Percentiles rank a stretch among this genome's conserved stretches.
These are phyloP conservation scores for Camellia lanceoleosa DNA, from an alignment of 148 eudicot genomes.

Conservation along the genomic window DNA sequence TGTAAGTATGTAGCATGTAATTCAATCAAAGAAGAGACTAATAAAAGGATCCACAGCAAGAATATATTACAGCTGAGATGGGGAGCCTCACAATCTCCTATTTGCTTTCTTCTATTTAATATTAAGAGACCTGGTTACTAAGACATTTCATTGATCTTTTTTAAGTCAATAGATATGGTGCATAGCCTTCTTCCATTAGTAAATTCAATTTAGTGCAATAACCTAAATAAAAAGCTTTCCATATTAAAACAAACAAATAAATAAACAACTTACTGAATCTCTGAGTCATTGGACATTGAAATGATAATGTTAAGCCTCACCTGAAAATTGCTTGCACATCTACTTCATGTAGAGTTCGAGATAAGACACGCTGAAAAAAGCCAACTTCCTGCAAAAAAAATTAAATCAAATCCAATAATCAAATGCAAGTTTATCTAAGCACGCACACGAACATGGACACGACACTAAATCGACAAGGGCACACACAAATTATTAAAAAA, in stretches of 20 bases:
- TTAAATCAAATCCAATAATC: neutral
- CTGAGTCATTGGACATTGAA: neutral
- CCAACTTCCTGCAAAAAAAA: conserved; percentile 66
- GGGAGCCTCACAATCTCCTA: neutral
- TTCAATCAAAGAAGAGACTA: neutral
- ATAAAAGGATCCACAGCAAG: neutral
- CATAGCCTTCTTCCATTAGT: neutral
- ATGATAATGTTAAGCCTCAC: conserved; percentile 30
- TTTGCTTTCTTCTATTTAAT: neutral
- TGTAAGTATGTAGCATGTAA: neutral
- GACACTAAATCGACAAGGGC: too few relatives aligned
- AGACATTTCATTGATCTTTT: neutral
- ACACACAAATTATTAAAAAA: too few relatives aligned
- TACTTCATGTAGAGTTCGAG: conserved; percentile 74
- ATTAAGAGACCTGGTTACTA: neutral
- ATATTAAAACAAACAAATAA: neutral
- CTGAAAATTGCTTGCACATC: conserved; percentile 85
- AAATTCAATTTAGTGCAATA: neutral
- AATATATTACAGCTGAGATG: neutral
- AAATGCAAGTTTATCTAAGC: neutral
- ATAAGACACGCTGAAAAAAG: conserved; percentile 77
- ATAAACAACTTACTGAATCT: neutral
- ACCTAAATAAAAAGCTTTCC: neutral
- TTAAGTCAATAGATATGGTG: neutral
- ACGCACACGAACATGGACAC: too few relatives aligned